Percentiles rank a stretch among this genome's conserved stretches.
Evolutionary conservation across 108 stramenopile species (phyloP).

Genomic region (Conticribra weissflogii): DNA sequence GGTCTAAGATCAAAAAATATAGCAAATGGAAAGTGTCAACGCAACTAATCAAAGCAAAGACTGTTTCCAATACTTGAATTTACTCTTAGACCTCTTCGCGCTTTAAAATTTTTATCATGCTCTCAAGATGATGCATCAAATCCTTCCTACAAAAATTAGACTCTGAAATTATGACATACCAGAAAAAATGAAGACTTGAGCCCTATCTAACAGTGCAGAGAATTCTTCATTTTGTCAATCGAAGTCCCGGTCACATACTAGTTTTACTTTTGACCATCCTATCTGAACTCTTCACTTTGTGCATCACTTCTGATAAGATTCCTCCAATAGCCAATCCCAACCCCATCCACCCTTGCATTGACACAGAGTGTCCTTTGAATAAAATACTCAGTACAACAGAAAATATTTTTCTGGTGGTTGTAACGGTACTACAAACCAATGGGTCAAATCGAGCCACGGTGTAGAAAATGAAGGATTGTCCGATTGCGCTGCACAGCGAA

Average conservation of each 20-base stretch:
- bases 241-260: constrained; percentile 18
- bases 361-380: constrained; percentile 72
- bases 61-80: too few relatives aligned
- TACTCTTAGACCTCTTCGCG: too few relatives aligned
- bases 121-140: too few relatives aligned
- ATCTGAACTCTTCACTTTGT: constrained; percentile 33
- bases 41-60: too few relatives aligned
- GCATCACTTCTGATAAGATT: constrained; percentile 62
- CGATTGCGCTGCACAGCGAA: constrained; percentile 80
- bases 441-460: constrained; percentile 89
- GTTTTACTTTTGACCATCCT: constrained; percentile 41
- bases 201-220: too few relatives aligned
- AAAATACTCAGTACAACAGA: constrained; percentile 83
- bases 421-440: constrained; percentile 90
- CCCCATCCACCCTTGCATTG: constrained; percentile 63
- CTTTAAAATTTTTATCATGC: too few relatives aligned
- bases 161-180: too few relatives aligned
- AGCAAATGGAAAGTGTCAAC: too few relatives aligned
- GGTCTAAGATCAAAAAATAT: too few relatives aligned
- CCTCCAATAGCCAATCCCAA: constrained; percentile 69
- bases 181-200: too few relatives aligned
- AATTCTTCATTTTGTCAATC: too few relatives aligned
- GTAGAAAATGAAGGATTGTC: constrained; percentile 95
- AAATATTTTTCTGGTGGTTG: constrained; percentile 95
- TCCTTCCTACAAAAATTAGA: too few relatives aligned